phyloP scores from a whole-genome alignment of 495 filamentous ascomycete genomes.

The Xylaria sp. region DNA sequence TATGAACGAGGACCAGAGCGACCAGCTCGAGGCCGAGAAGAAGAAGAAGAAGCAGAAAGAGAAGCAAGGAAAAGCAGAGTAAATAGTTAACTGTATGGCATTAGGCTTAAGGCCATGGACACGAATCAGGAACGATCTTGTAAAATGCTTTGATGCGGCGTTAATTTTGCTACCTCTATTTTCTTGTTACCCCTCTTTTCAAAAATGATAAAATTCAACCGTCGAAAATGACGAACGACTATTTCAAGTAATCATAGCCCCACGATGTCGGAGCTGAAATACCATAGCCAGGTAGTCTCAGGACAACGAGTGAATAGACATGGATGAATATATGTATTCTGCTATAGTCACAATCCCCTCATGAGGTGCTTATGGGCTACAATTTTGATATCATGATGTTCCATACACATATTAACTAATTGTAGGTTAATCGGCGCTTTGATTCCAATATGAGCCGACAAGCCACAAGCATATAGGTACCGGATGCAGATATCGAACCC shows the following conservation, averaged over 20 bases:
- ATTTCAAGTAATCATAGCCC: background rate
- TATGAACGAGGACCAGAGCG: constrained; percentile 85
- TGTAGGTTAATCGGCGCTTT: background rate
- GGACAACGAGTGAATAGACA: background rate
- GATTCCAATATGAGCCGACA: background rate
- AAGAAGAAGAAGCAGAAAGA: constrained; percentile 38
- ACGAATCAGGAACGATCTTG: background rate
- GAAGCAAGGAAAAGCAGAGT: constrained; percentile 23
- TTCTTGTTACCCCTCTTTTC: too few species aligned
- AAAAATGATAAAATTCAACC: too few species aligned
- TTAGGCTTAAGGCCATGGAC: background rate
- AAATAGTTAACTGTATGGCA: constrained; percentile 6
- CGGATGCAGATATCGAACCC: background rate
- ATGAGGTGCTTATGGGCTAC: background rate
- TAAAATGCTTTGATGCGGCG: background rate
- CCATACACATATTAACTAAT: background rate
- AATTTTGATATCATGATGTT: background rate
- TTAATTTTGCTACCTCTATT: background rate
- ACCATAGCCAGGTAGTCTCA: background rate
- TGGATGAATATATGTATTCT: background rate
- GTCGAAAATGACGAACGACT: background rate
- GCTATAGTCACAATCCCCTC: background rate
- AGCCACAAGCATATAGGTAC: background rate
- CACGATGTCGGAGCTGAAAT: background rate
- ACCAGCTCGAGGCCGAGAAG: constrained; percentile 45